Base-by-base conservation (phyloP, 2,329 filamentous ascomycete genomes). In the Fusarium abutilonis region DNA sequence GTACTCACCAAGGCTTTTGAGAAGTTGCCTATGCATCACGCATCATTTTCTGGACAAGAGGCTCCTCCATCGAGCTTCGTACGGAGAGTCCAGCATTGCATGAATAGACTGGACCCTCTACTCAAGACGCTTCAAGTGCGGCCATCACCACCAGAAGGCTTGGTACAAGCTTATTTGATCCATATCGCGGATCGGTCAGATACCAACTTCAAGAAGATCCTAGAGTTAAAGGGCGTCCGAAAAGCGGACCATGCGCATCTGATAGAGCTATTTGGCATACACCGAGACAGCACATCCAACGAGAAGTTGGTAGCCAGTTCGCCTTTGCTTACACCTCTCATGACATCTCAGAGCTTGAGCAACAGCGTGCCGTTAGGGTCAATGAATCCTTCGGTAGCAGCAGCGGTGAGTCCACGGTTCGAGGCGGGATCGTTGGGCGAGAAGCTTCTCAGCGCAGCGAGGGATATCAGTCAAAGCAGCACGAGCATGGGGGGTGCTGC, bases 61-160 rank as follows among this genome's bases (percentile, higher is more conserved):
- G 70, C 75, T 2, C 80, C 80, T 0, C 77, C 80, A 3, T 77
- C 82, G 9, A 84, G 88, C 60, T 98, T 95, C 74, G 83, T 92
- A 67, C 96, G 96, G 77, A 89, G 95, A 42, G 92, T 97, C 45
- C 91, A 90, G 72, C 85, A 88, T 58, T 89, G 86, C 72, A 95
- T 97, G 83, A 87, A 87, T 56, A 92, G 93, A 66, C 89, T 98
- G 64, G 94, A 98, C 71, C 91, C 92, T 1, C 85, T 99, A 19
- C 89, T 99, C 69, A 99, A 99, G 78, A 98, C 95, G 3, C 85
- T 99, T 4, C 95, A 99, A 81, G 94, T 99, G 43, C 92, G 92
- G 26, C 88, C 93, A 3, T 91, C 90, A 5, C 95, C 95, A 0
- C 91, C 94, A 0, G 95, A 99, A 79, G 94, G 92, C 2, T 86